Evolutionary conservation across 2,329 filamentous ascomycete species (phyloP), one percentile per base, ranked within the genome.

Genomic region (Colletotrichum tropicicola): DNA sequence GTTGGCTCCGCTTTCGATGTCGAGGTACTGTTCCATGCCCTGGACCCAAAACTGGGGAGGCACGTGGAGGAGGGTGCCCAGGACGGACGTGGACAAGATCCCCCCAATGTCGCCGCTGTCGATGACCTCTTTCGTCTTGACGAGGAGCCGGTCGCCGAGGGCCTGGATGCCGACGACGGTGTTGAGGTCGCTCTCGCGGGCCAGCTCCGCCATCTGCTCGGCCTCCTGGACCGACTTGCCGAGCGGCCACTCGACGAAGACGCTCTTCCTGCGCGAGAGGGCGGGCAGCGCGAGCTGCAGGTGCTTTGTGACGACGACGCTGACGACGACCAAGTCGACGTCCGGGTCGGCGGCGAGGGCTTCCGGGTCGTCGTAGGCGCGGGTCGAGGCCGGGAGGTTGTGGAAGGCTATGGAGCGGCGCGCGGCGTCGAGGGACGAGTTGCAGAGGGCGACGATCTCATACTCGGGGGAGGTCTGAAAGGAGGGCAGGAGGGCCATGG

Each of bases 161-260:
- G 75, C 81, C 70, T 87, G 84, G 5, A 85, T 61, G 2, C 83
- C 83, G 3, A 86, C 75, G 23, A 83, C 73, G 0, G 81, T 86
- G 49, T 73, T 76, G 10, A 80, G 74, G 1, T 77, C 75, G 27
- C 78, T 79, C 21, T 72, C 57, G 45, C 77, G 73, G 0, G 82
- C 82, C 9, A 84, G 63, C 1, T 70, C 69, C 0, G 74, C 69
- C 19, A 87, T 71, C 65, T 83, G 80, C 45, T 80, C 75, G 1
- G 82, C 77, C 63, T 84, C 75, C 1, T 71, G 65, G 1, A 79
- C 55, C 43, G 77, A 81, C 4, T 75, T 73, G 0, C 74, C 82
- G 0, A 89, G 75, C 6, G 86, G 87, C 85, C 87, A 90, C 74
- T 90, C 87, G 0, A 87, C 79, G 60, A 78, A 90, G 0, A 85